Evolutionary conservation across 495 filamentous ascomycete genomes (phyloP).

Genomic region (Aspergillus affinis): DNA sequence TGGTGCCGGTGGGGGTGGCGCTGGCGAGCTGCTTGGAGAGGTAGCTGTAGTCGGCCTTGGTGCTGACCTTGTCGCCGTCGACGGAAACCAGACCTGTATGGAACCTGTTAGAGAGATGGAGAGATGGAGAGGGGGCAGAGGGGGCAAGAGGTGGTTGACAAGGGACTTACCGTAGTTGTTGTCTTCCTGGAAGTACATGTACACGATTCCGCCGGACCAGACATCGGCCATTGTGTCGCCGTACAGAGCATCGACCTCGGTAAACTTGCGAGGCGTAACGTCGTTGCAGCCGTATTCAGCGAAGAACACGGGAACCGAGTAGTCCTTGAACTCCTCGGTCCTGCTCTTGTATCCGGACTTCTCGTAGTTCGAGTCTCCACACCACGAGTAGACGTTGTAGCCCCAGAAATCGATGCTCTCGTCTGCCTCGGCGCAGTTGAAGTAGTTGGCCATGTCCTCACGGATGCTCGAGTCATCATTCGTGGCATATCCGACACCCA

Average conservation of each 20-base stretch:
- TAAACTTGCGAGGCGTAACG: constrained; percentile 71
- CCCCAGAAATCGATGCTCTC: constrained; percentile 90
- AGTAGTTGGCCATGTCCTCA: constrained; percentile 74
- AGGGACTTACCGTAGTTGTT: constrained; percentile 73
- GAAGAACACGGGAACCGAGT: constrained; percentile 89
- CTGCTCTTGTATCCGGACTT: constrained; percentile 74
- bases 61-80: constrained; percentile 50
- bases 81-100: constrained; percentile 61
- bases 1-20: constrained; percentile 60
- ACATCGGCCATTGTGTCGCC: constrained; percentile 76
- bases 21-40: constrained; percentile 67
- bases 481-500: constrained; percentile 90
- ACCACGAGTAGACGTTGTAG: constrained; percentile 98
- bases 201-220: constrained; percentile 90
- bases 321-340: constrained; percentile 77
- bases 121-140: background rate
- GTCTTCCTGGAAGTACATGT: constrained; percentile 90
- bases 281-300: constrained; percentile 95
- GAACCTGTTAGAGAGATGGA: background rate
- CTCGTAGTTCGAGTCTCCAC: constrained; percentile 69
- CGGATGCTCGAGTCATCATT: constrained; percentile 84
- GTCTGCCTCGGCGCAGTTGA: constrained; percentile 73
- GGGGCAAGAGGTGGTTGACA: background rate
- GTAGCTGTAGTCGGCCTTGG: constrained; percentile 67
- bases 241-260: constrained; percentile 79